phyloP scores from a whole-genome alignment of 2,329 filamentous ascomycete species.

The Elsinoe ampelina region DNA sequence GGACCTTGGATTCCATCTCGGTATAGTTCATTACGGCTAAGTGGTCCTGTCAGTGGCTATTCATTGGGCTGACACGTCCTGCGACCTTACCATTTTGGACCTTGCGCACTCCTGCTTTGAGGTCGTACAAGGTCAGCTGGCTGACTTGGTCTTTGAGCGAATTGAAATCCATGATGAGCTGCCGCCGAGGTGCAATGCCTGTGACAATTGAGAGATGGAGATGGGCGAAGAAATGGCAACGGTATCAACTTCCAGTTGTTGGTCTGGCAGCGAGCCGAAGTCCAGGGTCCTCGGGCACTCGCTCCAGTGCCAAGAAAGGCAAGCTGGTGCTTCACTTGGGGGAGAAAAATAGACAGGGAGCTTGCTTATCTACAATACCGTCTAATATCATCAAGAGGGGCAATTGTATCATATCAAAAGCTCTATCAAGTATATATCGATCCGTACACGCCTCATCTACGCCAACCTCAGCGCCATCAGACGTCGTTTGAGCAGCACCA shows the following conservation, averaged over 20 bases:
- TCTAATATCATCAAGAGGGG: neutral
- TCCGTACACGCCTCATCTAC: too few relatives aligned
- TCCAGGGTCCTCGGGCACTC: neutral
- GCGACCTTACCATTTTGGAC: slow-evolving; percentile 80
- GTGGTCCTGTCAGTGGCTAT: slow-evolving; percentile 14
- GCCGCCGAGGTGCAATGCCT: neutral
- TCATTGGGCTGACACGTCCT: neutral
- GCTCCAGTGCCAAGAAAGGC: slow-evolving; percentile 3
- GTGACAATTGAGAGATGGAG: slow-evolving; percentile 9
- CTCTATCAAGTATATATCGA: neutral
- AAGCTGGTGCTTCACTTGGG: slow-evolving; percentile 1
- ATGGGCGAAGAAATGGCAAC: neutral
- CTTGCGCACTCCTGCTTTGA: slow-evolving; percentile 91
- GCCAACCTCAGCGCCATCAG: too few relatives aligned
- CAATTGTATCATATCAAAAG: neutral
- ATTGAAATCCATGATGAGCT: slow-evolving; percentile 67
- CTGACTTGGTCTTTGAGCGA: slow-evolving; percentile 77
- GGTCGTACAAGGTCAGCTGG: slow-evolving; percentile 86
- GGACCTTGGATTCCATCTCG: slow-evolving; percentile 78
- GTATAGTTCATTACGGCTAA: slow-evolving; percentile 96
- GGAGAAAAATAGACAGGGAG: neutral
- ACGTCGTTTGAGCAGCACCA: neutral
- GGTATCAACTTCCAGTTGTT: neutral
- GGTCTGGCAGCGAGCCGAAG: neutral
- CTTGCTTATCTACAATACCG: neutral